Evolutionary conservation across 257 asterid species (phyloP).

Genomic region (Primulina huaijiensis): DNA sequence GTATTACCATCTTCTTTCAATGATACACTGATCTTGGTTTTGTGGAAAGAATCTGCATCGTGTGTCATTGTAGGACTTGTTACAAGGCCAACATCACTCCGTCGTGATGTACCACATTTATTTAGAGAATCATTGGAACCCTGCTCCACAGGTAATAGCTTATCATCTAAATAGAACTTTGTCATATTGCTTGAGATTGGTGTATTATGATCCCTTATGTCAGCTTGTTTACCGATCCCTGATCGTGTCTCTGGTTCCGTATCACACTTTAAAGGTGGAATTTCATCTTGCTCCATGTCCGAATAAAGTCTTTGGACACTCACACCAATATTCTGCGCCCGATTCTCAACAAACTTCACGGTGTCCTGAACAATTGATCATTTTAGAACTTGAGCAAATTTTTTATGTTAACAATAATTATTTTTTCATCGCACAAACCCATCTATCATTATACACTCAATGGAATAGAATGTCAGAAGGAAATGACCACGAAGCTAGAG

Average conservation of each 20-base stretch:
- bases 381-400: not conserved
- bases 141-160: constrained; percentile 25
- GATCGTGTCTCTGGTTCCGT: constrained; percentile 19
- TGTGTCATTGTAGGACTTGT: constrained; percentile 13
- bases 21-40: constrained; percentile 26
- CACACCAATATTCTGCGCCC: constrained; percentile 57
- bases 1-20: constrained; percentile 20
- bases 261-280: constrained; percentile 32
- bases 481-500: not conserved
- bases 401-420: not conserved
- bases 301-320: constrained; percentile 54
- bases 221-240: constrained; percentile 23
- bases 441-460: not conserved
- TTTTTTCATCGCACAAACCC: not conserved
- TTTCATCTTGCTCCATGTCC: constrained; percentile 48
- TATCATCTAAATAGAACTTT: constrained; percentile 13
- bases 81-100: constrained; percentile 17
- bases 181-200: constrained; percentile 19
- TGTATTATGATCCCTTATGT: constrained; percentile 11
- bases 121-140: constrained; percentile 14
- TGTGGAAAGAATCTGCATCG: constrained; percentile 23
- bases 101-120: constrained; percentile 4
- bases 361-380: constrained; percentile 47
- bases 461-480: not conserved
- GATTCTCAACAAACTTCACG: constrained; percentile 51